phyloP scores from a whole-genome alignment of 257 asterid genomes.

The Ehretia macrophylla region DNA sequence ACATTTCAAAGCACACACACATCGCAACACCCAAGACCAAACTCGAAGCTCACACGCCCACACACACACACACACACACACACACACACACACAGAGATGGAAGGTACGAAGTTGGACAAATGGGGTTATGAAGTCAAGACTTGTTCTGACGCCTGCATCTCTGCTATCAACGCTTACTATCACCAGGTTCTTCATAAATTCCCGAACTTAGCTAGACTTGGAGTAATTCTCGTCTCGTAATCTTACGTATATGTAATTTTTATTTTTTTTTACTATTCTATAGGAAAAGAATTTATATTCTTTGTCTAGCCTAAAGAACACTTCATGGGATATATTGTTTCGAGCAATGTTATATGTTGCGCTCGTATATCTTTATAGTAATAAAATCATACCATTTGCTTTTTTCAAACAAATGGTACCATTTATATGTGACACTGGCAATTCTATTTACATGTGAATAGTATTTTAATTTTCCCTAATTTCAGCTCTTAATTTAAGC shows the following conservation, averaged over 20 bases:
- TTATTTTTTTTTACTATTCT: slow-evolving; percentile 4
- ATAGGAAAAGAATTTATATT: neutral
- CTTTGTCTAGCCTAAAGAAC: neutral
- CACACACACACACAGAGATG: slow-evolving; percentile 28
- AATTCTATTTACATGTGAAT: no score
- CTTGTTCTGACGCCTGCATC: slow-evolving; percentile 68
- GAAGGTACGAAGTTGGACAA: slow-evolving; percentile 45
- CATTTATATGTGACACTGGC: no score
- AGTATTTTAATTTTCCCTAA: neutral
- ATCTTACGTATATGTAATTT: no score
- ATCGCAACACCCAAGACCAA: neutral
- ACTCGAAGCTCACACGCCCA: neutral
- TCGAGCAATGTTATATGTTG: no score
- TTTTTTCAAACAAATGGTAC: no score
- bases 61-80: no score
- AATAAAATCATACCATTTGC: slow-evolving; percentile 15
- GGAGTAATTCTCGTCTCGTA: no score
- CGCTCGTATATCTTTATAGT: no score
- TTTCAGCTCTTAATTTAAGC: neutral
- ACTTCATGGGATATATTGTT: no score
- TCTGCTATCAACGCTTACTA: slow-evolving; percentile 79
- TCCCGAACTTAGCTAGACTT: no score
- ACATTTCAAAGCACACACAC: neutral
- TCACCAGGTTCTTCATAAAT: slow-evolving; percentile 72
- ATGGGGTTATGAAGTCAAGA: slow-evolving; percentile 84